These are phyloP conservation scores for Calonectria pauciramosa DNA, from an alignment of 2,329 filamentous ascomycete species.

Conservation along the genomic window DNA sequence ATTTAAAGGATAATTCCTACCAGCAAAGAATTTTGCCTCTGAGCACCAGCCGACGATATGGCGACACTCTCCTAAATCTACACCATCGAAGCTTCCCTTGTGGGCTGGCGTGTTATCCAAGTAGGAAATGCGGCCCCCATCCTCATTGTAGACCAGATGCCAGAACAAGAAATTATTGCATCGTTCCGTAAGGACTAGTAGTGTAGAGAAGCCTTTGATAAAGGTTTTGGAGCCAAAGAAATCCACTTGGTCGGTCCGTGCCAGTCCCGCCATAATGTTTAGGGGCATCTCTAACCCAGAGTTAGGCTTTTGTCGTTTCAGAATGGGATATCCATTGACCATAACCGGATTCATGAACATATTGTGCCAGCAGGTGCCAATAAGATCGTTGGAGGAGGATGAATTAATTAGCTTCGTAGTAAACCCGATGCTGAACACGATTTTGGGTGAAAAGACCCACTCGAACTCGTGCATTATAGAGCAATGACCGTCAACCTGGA, in stretches of 20 bases:
- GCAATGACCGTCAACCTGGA: too few relatives aligned
- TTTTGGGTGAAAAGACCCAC: too few relatives aligned
- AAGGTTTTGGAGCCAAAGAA: too few relatives aligned
- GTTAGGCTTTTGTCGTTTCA: background rate
- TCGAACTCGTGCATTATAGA: too few relatives aligned
- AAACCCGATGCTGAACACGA: background rate
- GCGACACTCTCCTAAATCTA: background rate
- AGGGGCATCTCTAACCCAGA: slow-evolving; percentile 21
- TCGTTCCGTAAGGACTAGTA: too few relatives aligned
- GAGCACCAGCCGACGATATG: slow-evolving; percentile 24
- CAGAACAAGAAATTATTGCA: too few relatives aligned
- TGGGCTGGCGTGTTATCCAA: background rate
- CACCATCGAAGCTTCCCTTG: background rate
- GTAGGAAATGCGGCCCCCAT: background rate
- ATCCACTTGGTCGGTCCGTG: too few relatives aligned
- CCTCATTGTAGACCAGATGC: too few relatives aligned
- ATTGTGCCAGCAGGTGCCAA: slow-evolving; percentile 24
- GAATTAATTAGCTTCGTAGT: background rate
- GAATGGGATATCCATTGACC: slow-evolving; percentile 26
- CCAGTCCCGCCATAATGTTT: too few relatives aligned
- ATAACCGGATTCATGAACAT: slow-evolving; percentile 24
- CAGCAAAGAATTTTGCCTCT: background rate
- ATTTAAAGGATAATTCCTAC: background rate
- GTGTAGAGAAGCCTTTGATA: too few relatives aligned
- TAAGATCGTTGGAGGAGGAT: background rate